Evolutionary conservation across 2,329 filamentous ascomycete genomes (phyloP).

Genomic region (Passalora sequoiae): DNA sequence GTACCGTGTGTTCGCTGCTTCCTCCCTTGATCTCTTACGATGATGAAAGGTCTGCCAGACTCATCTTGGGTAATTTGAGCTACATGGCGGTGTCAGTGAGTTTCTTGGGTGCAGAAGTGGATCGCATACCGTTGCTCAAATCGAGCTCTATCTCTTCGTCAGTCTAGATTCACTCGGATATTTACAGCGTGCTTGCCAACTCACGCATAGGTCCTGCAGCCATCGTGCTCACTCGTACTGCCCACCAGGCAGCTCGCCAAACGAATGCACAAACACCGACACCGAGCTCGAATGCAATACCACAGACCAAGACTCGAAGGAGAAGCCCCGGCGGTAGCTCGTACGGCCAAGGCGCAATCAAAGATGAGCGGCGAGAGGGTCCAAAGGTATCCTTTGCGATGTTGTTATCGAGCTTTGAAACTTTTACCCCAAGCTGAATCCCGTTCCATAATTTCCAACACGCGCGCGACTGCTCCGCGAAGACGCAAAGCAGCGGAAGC

Average conservation of each 20-base stretch:
- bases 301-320: too few species aligned
- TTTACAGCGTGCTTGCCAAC: conserved; percentile 46
- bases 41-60: conserved; percentile 92
- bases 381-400: too few species aligned
- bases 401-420: too few species aligned
- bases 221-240: conserved; percentile 29
- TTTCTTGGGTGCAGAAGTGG: conserved; percentile 3
- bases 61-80: conserved; percentile 90
- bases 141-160: conserved; percentile 60
- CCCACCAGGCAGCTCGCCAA: conserved; percentile 7
- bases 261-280: neutral
- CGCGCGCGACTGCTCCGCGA: too few species aligned
- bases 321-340: conserved; percentile 4
- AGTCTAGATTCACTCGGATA: conserved; percentile 42
- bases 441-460: too few species aligned
- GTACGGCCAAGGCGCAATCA: too few species aligned
- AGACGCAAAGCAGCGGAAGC: too few species aligned
- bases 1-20: conserved; percentile 96
- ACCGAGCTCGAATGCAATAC: too few species aligned
- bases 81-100: conserved; percentile 31
- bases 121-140: conserved; percentile 67
- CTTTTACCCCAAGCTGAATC: too few species aligned
- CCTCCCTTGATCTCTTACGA: conserved; percentile 95
- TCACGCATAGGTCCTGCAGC: conserved; percentile 58
- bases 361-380: too few species aligned